Evolutionary conservation across 257 asterid species (phyloP).

Genomic region (Perilla frutescens): DNA sequence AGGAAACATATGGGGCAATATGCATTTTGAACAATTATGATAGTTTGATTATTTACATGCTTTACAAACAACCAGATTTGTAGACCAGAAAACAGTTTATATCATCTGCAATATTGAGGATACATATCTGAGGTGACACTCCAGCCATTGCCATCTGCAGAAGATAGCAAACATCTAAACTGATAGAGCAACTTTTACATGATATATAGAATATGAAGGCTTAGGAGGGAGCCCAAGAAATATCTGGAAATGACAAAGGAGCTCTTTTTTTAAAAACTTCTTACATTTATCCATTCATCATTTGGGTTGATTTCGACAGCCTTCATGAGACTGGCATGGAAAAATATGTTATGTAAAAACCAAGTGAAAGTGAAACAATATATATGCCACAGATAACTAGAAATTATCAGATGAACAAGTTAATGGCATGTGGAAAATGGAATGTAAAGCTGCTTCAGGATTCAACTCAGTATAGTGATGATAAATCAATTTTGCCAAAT

Average conservation of each 20-base stretch:
- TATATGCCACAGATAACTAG: slow-evolving; percentile 27
- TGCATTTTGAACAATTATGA: slow-evolving; percentile 14
- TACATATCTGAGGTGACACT: slow-evolving; percentile 84
- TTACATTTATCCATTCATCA: slow-evolving; percentile 95
- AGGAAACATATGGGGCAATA: slow-evolving; percentile 34
- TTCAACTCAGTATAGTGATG: slow-evolving; percentile 4
- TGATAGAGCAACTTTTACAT: slow-evolving; percentile 15
- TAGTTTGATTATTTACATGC: slow-evolving; percentile 29
- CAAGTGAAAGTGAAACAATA: slow-evolving; percentile 27
- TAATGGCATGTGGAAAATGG: not conserved
- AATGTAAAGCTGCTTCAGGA: slow-evolving; percentile 2
- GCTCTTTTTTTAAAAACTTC: slow-evolving; percentile 35
- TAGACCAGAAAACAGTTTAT: slow-evolving; percentile 3
- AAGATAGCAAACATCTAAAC: slow-evolving; percentile 33
- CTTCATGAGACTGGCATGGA: slow-evolving; percentile 80
- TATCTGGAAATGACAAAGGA: slow-evolving; percentile 19
- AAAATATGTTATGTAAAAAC: slow-evolving; percentile 40
- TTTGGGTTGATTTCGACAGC: slow-evolving; percentile 82
- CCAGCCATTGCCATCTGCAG: slow-evolving; percentile 91
- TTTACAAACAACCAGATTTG: slow-evolving; percentile 9
- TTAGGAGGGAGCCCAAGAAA: slow-evolving; percentile 27
- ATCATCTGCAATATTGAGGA: slow-evolving; percentile 48
- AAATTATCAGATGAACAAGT: slow-evolving; percentile 13
- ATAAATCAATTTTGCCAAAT: not conserved
- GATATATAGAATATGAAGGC: slow-evolving; percentile 21